A percentile compares a stretch with the other conserved stretches of the same genome.
Conservation (phyloP, 2,329 filamentous ascomycete species). For the Clonostachys solani region DNA sequence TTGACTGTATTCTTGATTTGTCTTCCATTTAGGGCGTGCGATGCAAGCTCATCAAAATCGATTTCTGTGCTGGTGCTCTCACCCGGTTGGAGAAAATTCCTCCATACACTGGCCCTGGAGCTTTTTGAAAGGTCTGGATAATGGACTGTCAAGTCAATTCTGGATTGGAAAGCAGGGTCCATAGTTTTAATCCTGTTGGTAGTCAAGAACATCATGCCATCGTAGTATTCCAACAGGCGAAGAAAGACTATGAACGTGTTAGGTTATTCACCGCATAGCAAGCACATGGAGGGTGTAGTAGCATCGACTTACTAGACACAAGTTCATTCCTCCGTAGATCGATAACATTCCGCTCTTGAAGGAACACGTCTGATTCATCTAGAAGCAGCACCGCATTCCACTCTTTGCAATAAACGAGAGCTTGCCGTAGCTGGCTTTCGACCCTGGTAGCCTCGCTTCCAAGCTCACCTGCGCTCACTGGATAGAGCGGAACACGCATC, state of each 20-base stretch:
- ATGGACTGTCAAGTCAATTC: conserved; percentile 42
- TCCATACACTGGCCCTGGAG: conserved; percentile 31
- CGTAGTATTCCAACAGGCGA: conserved; percentile 46
- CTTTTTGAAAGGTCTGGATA: conserved; percentile 33
- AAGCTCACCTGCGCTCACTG: conserved; percentile 61
- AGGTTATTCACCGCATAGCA: too few relatives aligned
- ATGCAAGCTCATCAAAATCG: conserved; percentile 27
- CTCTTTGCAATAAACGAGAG: conserved; percentile 62
- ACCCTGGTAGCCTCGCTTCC: conserved; percentile 62
- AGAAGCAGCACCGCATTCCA: conserved; percentile 38
- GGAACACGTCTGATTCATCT: conserved; percentile 38
- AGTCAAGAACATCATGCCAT: conserved; percentile 44
- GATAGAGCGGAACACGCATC: conserved; percentile 43
- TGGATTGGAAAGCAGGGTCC: conserved; percentile 40
- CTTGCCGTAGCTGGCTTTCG: conserved; percentile 50
- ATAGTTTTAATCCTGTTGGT: conserved; percentile 43
- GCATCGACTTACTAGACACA: conserved; percentile 15
- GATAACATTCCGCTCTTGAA: conserved; percentile 22
- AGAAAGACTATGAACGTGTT: conserved; percentile 36
- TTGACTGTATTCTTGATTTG: conserved; percentile 48
- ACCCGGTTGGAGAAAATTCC: conserved; percentile 23
- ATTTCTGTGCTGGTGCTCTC: conserved; percentile 16
- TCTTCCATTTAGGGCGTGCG: conserved; percentile 38
- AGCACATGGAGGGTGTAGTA: too few relatives aligned
- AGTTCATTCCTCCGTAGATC: conserved; percentile 32